A percentile compares a stretch with the other conserved stretches of the same genome.
These are phyloP conservation scores for Claviceps sp. DNA, from an alignment of 2,329 filamentous ascomycete species.

Conservation along the genomic window DNA sequence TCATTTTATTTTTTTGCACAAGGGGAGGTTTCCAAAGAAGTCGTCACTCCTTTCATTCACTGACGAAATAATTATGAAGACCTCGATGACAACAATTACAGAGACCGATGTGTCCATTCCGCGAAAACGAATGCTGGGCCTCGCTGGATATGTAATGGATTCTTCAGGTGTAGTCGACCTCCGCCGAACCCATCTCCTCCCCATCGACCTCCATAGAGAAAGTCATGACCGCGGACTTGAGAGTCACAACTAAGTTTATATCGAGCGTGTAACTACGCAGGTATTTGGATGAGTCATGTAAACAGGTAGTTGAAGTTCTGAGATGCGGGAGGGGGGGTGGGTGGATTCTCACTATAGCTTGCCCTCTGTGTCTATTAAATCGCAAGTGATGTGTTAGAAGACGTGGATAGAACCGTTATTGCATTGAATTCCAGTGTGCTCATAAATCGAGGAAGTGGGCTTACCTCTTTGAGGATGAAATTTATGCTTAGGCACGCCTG, in stretches of 20 bases:
- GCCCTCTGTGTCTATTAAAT: background rate
- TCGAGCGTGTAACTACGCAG: background rate
- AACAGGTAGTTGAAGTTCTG: no score
- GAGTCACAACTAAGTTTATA: background rate
- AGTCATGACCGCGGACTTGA: slow-evolving; percentile 2
- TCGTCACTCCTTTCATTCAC: no score
- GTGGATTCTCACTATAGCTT: background rate
- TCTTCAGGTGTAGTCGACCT: background rate
- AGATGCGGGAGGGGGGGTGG: no score
- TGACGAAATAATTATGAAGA: no score
- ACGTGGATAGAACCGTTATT: background rate
- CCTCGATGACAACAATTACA: no score
- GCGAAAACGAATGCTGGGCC: no score
- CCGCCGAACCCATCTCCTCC: background rate
- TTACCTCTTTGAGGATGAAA: background rate
- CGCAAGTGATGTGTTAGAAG: background rate
- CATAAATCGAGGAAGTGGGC: background rate
- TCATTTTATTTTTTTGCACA: no score
- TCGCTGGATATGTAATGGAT: no score
- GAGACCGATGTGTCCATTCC: no score
- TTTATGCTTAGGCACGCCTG: background rate
- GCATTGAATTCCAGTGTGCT: background rate
- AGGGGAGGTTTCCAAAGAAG: no score
- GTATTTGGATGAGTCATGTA: background rate
- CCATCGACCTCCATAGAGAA: slow-evolving; percentile 2